Percentiles rank a stretch among this genome's conserved stretches.
phyloP scores from a whole-genome alignment of 805 yeast species.

The Zygotorulaspora chibaensis region DNA sequence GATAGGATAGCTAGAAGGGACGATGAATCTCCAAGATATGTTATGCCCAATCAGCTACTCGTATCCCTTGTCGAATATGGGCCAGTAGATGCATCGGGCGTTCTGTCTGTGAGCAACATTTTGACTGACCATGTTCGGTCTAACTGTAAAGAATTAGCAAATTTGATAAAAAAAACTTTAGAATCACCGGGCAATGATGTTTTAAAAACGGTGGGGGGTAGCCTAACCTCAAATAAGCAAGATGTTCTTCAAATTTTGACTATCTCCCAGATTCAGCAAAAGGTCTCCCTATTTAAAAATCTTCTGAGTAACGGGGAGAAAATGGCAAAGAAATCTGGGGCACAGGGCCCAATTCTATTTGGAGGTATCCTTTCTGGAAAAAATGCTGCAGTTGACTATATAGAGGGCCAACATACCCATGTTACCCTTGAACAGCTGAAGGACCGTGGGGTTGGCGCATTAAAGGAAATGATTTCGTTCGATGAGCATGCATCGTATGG shows the following conservation, averaged over 20 bases:
- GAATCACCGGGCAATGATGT: constrained; percentile 5
- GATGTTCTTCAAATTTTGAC: constrained; percentile 7
- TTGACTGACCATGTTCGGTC: constrained; percentile 55
- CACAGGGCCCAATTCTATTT: constrained; percentile 8
- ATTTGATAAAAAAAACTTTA: constrained; percentile 46
- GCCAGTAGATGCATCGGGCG: constrained; percentile 57
- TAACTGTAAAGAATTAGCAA: constrained; percentile 54
- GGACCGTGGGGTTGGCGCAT: constrained; percentile 16
- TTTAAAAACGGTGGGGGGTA: background rate
- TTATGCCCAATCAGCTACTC: constrained; percentile 78
- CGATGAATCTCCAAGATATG: constrained; percentile 80
- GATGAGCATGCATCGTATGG: constrained; percentile 11
- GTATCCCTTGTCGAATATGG: constrained; percentile 53
- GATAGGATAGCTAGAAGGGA: constrained; percentile 65
- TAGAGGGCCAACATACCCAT: constrained; percentile 4
- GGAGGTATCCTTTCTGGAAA: constrained; percentile 10
- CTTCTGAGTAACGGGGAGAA: background rate
- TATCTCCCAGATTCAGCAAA: constrained; percentile 18
- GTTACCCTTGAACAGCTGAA: constrained; percentile 13
- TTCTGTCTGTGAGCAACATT: constrained; percentile 44
- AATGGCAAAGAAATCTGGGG: background rate
- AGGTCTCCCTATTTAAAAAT: constrained; percentile 9
- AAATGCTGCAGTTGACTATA: constrained; percentile 9
- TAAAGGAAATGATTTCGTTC: constrained; percentile 15
- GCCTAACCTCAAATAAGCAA: background rate